Evolutionary conservation across 495 filamentous ascomycete species (phyloP).

Genomic region (Penicillium robsamsonii): DNA sequence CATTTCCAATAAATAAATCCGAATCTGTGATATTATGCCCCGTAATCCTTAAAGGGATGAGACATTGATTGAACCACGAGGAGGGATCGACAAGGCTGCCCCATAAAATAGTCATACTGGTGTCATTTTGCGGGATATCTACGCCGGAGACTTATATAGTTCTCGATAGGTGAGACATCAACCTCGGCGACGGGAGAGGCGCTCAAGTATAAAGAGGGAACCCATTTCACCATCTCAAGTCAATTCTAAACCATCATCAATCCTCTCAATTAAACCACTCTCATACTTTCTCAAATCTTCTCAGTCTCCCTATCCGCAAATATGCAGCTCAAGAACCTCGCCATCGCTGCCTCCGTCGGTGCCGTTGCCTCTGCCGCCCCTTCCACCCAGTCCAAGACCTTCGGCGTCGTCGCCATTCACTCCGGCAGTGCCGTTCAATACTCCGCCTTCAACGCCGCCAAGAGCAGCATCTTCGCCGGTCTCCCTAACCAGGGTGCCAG

Average conservation of each 20-base stretch:
- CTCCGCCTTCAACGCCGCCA: conserved; percentile 38
- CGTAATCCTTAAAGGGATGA: neutral
- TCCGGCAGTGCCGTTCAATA: conserved; percentile 48
- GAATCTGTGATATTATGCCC: neutral
- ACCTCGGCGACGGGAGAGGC: conserved; percentile 6
- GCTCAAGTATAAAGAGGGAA: conserved; percentile 3
- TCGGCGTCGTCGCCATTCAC: conserved; percentile 47
- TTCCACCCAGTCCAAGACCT: conserved; percentile 28
- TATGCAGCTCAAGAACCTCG: conserved; percentile 33
- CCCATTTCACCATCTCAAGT: neutral
- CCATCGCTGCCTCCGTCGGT: conserved; percentile 26
- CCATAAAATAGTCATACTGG: neutral
- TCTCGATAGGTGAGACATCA: conserved; percentile 1
- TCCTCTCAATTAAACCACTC: neutral
- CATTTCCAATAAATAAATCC: no score
- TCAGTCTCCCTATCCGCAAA: conserved; percentile 1
- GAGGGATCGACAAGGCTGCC: neutral
- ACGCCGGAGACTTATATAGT: neutral
- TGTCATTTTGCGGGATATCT: conserved; percentile 4
- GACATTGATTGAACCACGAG: neutral
- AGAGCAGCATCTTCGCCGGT: conserved; percentile 44
- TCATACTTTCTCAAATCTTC: neutral
- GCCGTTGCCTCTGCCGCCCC: conserved; percentile 27
- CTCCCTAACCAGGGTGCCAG: conserved; percentile 42
- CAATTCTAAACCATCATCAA: neutral